A percentile compares a stretch with the other conserved stretches of the same genome.
Conservation (phyloP, 1,284 basidiomycete genomes). For the Ceratobasidium sp. region DNA sequence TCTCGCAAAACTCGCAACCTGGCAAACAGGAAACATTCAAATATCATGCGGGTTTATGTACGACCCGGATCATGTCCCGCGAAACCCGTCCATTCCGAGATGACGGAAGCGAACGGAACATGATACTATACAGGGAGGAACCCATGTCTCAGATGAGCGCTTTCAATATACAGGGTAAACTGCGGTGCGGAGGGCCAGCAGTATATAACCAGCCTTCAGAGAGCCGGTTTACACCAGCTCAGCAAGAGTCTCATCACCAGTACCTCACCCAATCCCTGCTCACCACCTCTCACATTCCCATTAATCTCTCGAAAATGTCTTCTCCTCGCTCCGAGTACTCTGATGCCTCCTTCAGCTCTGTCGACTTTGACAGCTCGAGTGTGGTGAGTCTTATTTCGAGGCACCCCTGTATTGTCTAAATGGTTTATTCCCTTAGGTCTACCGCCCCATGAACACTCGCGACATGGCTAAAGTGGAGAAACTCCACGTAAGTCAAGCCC, state of each 20-base stretch:
- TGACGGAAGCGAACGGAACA: conserved; percentile 24
- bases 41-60: background rate
- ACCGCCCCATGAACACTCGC: conserved; percentile 34
- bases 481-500: conserved; percentile 29
- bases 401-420: background rate
- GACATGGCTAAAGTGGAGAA: conserved; percentile 29
- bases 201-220: conserved; percentile 22
- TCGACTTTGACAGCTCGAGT: conserved; percentile 34
- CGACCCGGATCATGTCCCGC: conserved; percentile 28
- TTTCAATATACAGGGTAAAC: conserved; percentile 1
- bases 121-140: conserved; percentile 13
- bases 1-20: background rate
- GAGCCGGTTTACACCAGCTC: conserved; percentile 7
- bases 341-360: conserved; percentile 10
- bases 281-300: background rate
- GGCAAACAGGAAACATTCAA: conserved; percentile 12
- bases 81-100: conserved; percentile 16
- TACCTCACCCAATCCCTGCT: background rate
- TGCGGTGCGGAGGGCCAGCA: conserved; percentile 4
- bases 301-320: conserved; percentile 12
- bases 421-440: background rate
- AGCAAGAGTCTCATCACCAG: conserved; percentile 1
- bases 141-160: conserved; percentile 17
- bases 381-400: background rate
- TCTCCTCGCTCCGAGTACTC: conserved; percentile 36